phyloP scores from a whole-genome alignment of 2,329 filamentous ascomycete genomes.

The Aspergillus vadensis region DNA sequence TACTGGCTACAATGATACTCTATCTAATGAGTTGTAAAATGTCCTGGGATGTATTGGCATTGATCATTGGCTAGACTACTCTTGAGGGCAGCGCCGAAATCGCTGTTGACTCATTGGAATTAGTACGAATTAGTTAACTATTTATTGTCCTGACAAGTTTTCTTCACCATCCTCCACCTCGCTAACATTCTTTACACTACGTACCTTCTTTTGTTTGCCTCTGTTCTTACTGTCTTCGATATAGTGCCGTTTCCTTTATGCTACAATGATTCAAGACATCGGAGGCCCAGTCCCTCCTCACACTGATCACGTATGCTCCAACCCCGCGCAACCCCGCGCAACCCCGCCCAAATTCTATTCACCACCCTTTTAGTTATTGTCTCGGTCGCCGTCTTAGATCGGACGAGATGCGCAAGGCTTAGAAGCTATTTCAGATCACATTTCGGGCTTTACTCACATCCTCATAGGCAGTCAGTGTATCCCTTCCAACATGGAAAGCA shows the following conservation, averaged over 20 bases:
- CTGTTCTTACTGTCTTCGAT: background rate
- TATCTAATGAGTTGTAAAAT: background rate
- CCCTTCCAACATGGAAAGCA: slow-evolving; percentile 86
- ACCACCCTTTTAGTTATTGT: background rate
- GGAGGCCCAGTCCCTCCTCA: slow-evolving; percentile 76
- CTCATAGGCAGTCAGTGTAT: slow-evolving; percentile 88
- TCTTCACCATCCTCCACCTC: background rate
- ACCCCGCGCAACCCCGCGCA: slow-evolving; percentile 28
- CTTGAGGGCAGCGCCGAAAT: slow-evolving; percentile 20
- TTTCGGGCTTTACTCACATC: slow-evolving; percentile 10
- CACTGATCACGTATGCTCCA: slow-evolving; percentile 70
- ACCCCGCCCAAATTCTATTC: slow-evolving; percentile 16
- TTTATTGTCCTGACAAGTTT: background rate
- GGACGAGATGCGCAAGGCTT: background rate
- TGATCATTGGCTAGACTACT: slow-evolving; percentile 11
- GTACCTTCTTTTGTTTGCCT: background rate
- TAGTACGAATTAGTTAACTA: background rate
- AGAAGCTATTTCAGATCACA: background rate
- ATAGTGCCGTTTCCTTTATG: slow-evolving; percentile 4
- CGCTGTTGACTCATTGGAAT: slow-evolving; percentile 13
- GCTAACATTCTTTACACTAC: background rate
- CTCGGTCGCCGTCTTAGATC: background rate
- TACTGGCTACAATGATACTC: too few relatives aligned
- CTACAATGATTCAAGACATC: slow-evolving; percentile 46
- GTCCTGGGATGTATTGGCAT: background rate